Percentiles rank a stretch among this genome's conserved stretches.
Conservation (phyloP, 768 basidiomycete species). For the Cyathus striatus region DNA sequence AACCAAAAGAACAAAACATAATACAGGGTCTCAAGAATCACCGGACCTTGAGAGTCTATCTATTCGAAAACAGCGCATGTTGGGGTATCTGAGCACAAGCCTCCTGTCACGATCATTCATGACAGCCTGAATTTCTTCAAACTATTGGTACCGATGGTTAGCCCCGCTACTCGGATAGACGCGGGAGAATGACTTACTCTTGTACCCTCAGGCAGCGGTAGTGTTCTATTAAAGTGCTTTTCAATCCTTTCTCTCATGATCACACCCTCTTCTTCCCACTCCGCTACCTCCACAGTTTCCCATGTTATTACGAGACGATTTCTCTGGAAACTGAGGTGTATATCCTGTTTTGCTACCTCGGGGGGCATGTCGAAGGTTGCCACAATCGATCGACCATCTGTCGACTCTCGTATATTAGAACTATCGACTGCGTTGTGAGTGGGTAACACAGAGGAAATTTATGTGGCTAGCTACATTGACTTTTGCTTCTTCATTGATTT, state of each 20-base stretch:
- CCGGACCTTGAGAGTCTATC: constrained; percentile 38
- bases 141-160: constrained; percentile 32
- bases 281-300: constrained; percentile 53
- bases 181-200: constrained; percentile 34
- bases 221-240: constrained; percentile 58
- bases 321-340: constrained; percentile 70
- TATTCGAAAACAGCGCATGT: constrained; percentile 41
- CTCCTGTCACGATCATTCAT: constrained; percentile 47
- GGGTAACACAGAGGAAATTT: constrained; percentile 7
- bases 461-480: constrained; percentile 47
- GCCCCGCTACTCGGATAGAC: background rate
- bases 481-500: constrained; percentile 53
- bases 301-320: constrained; percentile 62
- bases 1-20: background rate
- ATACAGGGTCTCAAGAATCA: constrained; percentile 22
- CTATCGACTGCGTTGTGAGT: constrained; percentile 25
- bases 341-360: constrained; percentile 68
- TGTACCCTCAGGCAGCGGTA: constrained; percentile 72
- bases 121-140: constrained; percentile 67
- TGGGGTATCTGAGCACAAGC: constrained; percentile 66
- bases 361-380: constrained; percentile 64
- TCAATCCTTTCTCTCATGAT: constrained; percentile 61
- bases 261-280: constrained; percentile 55
- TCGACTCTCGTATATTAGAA: constrained; percentile 66
- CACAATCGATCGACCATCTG: constrained; percentile 63